phyloP scores from a whole-genome alignment of 768 basidiomycete genomes.

The Vishniacozyma victoriae region DNA sequence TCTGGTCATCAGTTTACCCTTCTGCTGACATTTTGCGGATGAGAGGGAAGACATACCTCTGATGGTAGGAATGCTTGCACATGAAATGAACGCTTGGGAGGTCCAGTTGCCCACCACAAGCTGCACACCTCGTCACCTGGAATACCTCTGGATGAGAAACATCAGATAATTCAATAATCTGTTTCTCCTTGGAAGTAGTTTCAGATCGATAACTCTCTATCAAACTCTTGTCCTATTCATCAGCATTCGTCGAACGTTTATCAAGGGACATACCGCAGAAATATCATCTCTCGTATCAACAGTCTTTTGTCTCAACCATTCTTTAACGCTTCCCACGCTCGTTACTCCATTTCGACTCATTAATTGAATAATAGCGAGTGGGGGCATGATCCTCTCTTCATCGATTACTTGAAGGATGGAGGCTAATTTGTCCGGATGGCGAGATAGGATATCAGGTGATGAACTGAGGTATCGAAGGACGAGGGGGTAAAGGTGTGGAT shows the following conservation, averaged over 20 bases:
- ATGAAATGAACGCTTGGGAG: constrained; percentile 93
- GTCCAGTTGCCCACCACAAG: constrained; percentile 82
- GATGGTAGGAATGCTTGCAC: constrained; percentile 97
- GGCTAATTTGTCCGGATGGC: constrained; percentile 67
- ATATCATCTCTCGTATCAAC: constrained; percentile 68
- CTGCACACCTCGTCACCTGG: constrained; percentile 87
- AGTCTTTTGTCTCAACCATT: constrained; percentile 79
- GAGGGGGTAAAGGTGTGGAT: constrained; percentile 74
- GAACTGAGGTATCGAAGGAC: constrained; percentile 86
- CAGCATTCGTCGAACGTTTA: not conserved
- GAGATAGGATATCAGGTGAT: constrained; percentile 62
- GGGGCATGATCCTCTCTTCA: constrained; percentile 73
- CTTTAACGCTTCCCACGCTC: constrained; percentile 83
- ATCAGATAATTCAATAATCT: constrained; percentile 74
- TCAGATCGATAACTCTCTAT: constrained; percentile 84
- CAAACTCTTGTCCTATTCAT: constrained; percentile 69
- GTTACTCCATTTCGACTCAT: constrained; percentile 82
- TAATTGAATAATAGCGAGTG: constrained; percentile 81
- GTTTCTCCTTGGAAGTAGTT: constrained; percentile 69
- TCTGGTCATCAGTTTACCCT: constrained; percentile 49
- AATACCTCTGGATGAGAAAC: constrained; percentile 75
- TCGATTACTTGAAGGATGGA: constrained; percentile 72
- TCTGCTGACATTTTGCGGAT: not conserved
- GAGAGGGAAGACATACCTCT: constrained; percentile 57
- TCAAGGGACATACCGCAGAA: constrained; percentile 59